Evolutionary conservation across 2,329 filamentous ascomycete species (phyloP).

Genomic region (Fusarium palustre): DNA sequence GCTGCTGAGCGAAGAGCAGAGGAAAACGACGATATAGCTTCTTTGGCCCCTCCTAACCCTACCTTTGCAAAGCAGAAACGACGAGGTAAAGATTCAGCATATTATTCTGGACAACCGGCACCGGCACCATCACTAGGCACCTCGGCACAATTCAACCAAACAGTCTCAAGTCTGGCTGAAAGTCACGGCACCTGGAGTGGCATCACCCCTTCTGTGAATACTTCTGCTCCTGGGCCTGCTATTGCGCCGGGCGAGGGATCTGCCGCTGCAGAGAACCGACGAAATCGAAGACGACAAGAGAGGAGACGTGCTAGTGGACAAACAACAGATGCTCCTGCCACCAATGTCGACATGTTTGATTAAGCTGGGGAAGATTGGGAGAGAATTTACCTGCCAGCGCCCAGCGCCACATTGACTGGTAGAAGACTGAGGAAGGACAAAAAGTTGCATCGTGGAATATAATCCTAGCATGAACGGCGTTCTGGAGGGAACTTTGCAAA

Average conservation of each 20-base stretch:
- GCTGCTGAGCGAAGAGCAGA: slow-evolving; percentile 60
- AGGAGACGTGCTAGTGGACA: slow-evolving; percentile 58
- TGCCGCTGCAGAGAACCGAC: slow-evolving; percentile 62
- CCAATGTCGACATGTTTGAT: slow-evolving; percentile 39
- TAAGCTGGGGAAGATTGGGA: not conserved
- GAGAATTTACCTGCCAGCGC: not conserved
- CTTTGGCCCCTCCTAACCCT: slow-evolving; percentile 67
- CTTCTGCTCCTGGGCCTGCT: slow-evolving; percentile 52
- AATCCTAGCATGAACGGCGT: slow-evolving; percentile 41
- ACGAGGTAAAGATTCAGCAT: slow-evolving; percentile 69
- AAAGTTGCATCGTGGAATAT: slow-evolving; percentile 24
- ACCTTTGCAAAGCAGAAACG: slow-evolving; percentile 63
- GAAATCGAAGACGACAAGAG: slow-evolving; percentile 68
- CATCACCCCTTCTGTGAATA: slow-evolving; percentile 54
- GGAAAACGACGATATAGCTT: slow-evolving; percentile 53
- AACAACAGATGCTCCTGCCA: slow-evolving; percentile 24
- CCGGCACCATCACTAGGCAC: slow-evolving; percentile 53
- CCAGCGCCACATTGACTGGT: not conserved
- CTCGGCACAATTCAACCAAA: slow-evolving; percentile 52
- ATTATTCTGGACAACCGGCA: slow-evolving; percentile 65
- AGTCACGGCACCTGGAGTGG: slow-evolving; percentile 67
- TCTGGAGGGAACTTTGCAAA: slow-evolving; percentile 38
- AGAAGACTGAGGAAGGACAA: slow-evolving; percentile 3
- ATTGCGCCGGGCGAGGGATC: slow-evolving; percentile 52
- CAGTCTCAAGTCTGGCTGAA: slow-evolving; percentile 62